Evolutionary conservation across 768 basidiomycete genomes (phyloP).

Genomic region (Hydnomerulius pinastri): DNA sequence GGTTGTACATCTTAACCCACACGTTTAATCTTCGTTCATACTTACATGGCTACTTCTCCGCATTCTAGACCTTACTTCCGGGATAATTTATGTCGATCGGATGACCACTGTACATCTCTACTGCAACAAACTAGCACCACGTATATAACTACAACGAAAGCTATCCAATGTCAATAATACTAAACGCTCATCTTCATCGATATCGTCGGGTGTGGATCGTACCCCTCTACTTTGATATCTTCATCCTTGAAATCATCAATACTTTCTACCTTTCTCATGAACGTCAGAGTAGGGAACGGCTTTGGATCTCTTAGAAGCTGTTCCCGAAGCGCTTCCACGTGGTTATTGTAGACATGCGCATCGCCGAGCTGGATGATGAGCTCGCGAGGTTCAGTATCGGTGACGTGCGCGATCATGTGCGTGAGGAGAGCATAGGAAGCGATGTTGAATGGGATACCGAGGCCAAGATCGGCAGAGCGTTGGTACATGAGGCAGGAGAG

Average conservation of each 20-base stretch:
- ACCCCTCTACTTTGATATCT: slow-evolving; percentile 88
- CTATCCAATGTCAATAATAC: background rate
- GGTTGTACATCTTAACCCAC: too few relatives aligned
- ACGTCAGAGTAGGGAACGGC: slow-evolving; percentile 80
- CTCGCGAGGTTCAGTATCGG: slow-evolving; percentile 83
- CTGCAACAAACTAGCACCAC: background rate
- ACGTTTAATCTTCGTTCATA: too few relatives aligned
- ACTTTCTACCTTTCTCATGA: slow-evolving; percentile 62
- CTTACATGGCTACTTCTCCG: too few relatives aligned
- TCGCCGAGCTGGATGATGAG: slow-evolving; percentile 96
- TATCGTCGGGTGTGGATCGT: slow-evolving; percentile 80
- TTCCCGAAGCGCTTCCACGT: slow-evolving; percentile 80
- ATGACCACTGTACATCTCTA: background rate
- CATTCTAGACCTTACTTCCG: background rate
- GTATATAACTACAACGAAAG: slow-evolving; percentile 8
- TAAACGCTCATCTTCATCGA: slow-evolving; percentile 97
- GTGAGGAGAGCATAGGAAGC: slow-evolving; percentile 97
- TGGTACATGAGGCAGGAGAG: slow-evolving; percentile 98
- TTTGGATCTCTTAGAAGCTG: slow-evolving; percentile 81
- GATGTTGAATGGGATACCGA: slow-evolving; percentile 99
- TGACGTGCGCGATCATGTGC: slow-evolving; percentile 96
- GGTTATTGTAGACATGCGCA: slow-evolving; percentile 94
- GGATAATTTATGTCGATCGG: background rate
- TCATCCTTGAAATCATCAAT: slow-evolving; percentile 80
- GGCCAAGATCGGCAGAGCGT: slow-evolving; percentile 94